A percentile compares a stretch with the other conserved stretches of the same genome.
Evolutionary conservation across 2,329 filamentous ascomycete genomes (phyloP).

Genomic region (Pseudogymnoascus sp.): DNA sequence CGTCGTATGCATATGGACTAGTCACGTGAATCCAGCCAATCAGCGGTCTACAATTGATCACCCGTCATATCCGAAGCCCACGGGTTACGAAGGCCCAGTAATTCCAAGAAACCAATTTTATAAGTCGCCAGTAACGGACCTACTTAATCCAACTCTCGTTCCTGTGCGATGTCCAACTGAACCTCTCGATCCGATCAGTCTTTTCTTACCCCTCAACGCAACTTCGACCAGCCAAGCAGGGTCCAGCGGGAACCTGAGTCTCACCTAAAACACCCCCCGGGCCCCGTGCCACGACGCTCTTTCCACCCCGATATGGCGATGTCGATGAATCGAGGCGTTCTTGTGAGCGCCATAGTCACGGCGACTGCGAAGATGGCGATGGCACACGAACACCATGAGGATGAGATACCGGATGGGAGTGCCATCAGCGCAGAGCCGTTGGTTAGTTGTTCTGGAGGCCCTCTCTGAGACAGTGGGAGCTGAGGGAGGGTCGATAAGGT

Average conservation of each 20-base stretch:
- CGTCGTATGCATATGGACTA: background rate
- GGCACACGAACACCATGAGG: conserved; percentile 41
- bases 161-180: background rate
- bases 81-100: background rate
- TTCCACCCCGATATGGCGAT: background rate
- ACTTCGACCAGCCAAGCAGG: background rate
- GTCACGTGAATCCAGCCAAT: background rate
- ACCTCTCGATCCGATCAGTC: background rate
- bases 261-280: background rate
- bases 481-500: conserved; percentile 27
- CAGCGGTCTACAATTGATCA: background rate
- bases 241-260: background rate
- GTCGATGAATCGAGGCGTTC: background rate
- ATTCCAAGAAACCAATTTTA: conserved; percentile 1
- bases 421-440: conserved; percentile 66
- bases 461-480: background rate
- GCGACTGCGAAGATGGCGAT: conserved; percentile 15
- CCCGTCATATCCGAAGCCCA: background rate
- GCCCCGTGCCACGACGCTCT: background rate
- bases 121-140: background rate
- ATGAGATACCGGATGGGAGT: conserved; percentile 59
- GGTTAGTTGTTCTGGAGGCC: conserved; percentile 38
- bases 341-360: background rate
- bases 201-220: background rate
- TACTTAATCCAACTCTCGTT: background rate